Evolutionary conservation across 371 early-diverging fungal genomes (phyloP), one percentile per base, ranked within the genome.

Genomic region (Haplosporangium sp.): DNA sequence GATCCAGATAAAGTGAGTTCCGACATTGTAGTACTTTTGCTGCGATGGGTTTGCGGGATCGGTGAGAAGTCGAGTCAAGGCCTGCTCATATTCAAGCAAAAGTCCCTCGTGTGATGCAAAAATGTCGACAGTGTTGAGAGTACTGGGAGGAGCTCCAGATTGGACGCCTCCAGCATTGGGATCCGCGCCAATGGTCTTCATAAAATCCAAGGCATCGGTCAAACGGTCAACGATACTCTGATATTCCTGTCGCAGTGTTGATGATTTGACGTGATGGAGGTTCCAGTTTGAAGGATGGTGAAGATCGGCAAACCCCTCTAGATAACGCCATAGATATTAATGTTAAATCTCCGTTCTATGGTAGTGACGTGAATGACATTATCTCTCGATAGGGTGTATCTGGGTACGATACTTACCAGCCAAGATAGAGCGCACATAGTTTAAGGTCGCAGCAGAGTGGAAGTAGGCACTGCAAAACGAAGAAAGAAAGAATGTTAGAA

Each of bases 51-150:
- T 84, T 16, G 48, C 21, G 18, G 65, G 62, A 68, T 80, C 73
- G 69, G 83, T 47, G 85, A 91, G 80, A 43, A 83, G 65, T 6
- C 95, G 90, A 0, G 97, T 96, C 54, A 97, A 82, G 37, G 90
- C 86, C 64, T 93, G 80, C 81, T 98, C 97, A 77, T 96, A 98
- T 53, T 97, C 96, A 23, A 98, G 87, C 59, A 97, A 73, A 42
- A 98, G 86, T 16, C 96, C 95, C 86, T 98, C 99, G 80, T 98
- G 99, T 18, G 96, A 95, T 65, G 93, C 94, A 83, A 92, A 98
- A 60, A 97, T 87, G 69, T 98, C 98, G 18, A 97, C 94, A 5
- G 92, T 92, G 70, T 81, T 83, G 23, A 92, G 85, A 54, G 73
- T 64, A 47, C 67, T 83, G 74, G 66, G 81, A 6, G 62, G 63